These are phyloP conservation scores for Neltuma alba DNA, from an alignment of 306 rosid species.

Conservation along the genomic window DNA sequence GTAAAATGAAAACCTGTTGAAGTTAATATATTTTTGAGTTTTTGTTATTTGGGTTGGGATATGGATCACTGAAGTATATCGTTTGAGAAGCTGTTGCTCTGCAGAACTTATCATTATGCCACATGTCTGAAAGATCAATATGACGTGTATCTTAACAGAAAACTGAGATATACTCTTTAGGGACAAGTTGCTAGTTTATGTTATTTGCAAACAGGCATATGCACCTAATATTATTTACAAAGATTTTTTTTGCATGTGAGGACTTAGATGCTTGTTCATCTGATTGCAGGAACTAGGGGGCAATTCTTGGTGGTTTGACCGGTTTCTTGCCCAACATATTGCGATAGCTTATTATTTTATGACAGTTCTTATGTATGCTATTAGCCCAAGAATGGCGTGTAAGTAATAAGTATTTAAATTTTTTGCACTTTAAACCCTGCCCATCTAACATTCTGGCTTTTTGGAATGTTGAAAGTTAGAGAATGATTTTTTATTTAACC, in stretches of 20 bases:
- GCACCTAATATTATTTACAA: slow-evolving; percentile 15
- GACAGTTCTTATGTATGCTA: slow-evolving; percentile 74
- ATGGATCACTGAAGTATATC: not conserved
- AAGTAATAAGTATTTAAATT: slow-evolving; percentile 46
- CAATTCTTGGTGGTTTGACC: slow-evolving; percentile 94
- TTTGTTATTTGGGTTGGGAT: not conserved
- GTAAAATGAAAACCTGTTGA: not conserved
- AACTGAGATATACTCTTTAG: not conserved
- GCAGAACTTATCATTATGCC: not conserved
- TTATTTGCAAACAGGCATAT: slow-evolving; percentile 11
- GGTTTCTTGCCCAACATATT: slow-evolving; percentile 96
- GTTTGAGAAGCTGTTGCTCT: not conserved
- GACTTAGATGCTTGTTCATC: slow-evolving; percentile 17
- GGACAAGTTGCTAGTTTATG: slow-evolving; percentile 11
- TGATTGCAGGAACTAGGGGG: slow-evolving; percentile 96
- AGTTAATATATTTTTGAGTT: not conserved
- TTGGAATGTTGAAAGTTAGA: too few relatives aligned
- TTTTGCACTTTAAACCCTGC: slow-evolving; percentile 22
- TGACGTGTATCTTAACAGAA: slow-evolving; percentile 5
- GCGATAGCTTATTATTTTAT: slow-evolving; percentile 78
- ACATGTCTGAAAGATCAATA: not conserved
- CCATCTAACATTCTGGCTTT: slow-evolving; percentile 9
- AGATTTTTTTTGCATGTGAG: slow-evolving; percentile 20
- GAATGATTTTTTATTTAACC: too few relatives aligned
- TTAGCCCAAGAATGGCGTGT: slow-evolving; percentile 99